Base-by-base conservation (phyloP, 352 stramenopile genomes). In the Pythium volutum region DNA sequence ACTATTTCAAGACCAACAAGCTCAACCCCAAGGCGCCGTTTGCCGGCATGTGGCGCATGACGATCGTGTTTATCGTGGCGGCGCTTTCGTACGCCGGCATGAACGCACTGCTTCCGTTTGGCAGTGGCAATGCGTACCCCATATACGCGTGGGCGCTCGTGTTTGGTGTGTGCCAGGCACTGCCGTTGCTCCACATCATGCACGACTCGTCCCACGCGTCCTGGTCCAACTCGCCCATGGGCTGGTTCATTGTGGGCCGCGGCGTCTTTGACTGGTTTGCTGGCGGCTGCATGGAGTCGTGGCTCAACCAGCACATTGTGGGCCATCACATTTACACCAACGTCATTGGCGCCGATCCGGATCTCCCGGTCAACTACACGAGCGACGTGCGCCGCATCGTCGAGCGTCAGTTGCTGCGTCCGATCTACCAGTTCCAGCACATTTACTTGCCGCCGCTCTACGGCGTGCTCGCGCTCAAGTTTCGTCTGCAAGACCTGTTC, bases 301-400 rank as follows among this genome's bases (percentile, higher is more conserved):
- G 90, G 93, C 84, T 97, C 34, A 95, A 98, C 68, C 95, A 98
- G 75, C 95, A 98, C 79, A 93, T 97, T 7, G 91, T 98, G 60
- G 95, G 91, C 49, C 95, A 98, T 75, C 95, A 98, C 78, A 93
- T 94, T 59, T 97, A 97, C 80, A 98, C 95, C 39, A 98, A 98
- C 74, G 87, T 98, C 14, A 75, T 91, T 12, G 87, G 92, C 25
- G 86, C 89, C 4, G 95, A 98, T 74, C 95, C 95, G 7, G 95
- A 98, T 66, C 76, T 98, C 16, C 94, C 96, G 4, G 86, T 91
- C 50, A 79, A 92, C 74, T 88, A 93, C 49, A 70, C 91, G 60
- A 86, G 82, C 65, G 82, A 96, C 53, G 85, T 97, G 67, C 77
- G 77, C 33, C 87, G 89, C 62, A 88, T 96, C 46, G 75, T 97